Base-by-base conservation (phyloP, 2,329 filamentous ascomycete genomes). In the Colletotrichum karsti region DNA sequence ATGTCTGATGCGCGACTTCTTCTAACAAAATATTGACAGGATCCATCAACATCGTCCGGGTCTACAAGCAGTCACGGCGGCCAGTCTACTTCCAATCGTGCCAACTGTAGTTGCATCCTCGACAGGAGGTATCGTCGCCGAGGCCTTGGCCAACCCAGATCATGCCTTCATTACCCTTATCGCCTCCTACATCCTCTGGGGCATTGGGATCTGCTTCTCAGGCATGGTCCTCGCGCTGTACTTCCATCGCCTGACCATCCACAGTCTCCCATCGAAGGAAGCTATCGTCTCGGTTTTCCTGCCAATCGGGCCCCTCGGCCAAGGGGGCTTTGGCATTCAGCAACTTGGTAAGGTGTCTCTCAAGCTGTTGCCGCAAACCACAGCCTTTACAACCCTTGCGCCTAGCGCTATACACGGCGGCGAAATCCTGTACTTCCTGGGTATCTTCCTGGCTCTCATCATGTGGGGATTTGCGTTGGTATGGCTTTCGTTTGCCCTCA, bases 151-250 rank as follows among this genome's bases (percentile, higher is more conserved):
- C n/a, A 60, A 66, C 13, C 54, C 48, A 35, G 20, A 37, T 12
- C 63, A 70, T 37, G 55, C 63, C 7, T 62, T 64, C 20, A 85
- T 84, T 39, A 93, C 91, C 0, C 73, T 93, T 22, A 79, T 92
- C n/a, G 82, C 82, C 15, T 90, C 85, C 3, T 93, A 93, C 74
- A 80, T 92, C 15, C 85, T 93, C 71, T 93, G 89, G 90, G 91
- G 91, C 0, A 87, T 89, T 64, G 88, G 90, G 5, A 83, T 80
- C 72, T 77, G 77, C 35, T 82, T 93, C 56, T 87, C 90, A 2
- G 85, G 90, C 76, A 83, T 85, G 44, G 85, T 92, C 20, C 79
- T 93, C 26, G 88, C 88, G 10, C 85, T 93, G 39, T 93, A 93
- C 77, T 92, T 92, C 74, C 88, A 91, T 67, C 88, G 91, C 10